phyloP scores from a whole-genome alignment of 768 basidiomycete species.

The Kwoniella pini region DNA sequence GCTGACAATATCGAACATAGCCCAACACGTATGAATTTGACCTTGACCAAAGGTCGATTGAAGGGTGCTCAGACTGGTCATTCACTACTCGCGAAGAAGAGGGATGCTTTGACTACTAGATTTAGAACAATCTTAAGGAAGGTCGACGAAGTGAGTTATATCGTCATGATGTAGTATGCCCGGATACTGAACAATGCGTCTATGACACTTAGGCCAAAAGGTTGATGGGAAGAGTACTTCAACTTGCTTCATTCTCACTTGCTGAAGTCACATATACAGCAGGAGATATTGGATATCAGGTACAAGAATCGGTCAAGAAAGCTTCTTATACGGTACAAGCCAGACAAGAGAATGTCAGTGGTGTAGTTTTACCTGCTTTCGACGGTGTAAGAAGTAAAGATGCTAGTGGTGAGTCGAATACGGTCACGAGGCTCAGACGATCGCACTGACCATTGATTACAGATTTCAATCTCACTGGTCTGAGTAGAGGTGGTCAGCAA shows the following conservation, averaged over 20 bases:
- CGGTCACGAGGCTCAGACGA: no score
- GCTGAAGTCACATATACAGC: conserved; percentile 98
- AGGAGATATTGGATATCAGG: conserved; percentile 90
- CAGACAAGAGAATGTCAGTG: conserved; percentile 96
- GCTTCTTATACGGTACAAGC: conserved; percentile 92
- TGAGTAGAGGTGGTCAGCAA: conserved; percentile 95
- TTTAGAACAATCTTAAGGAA: conserved; percentile 92
- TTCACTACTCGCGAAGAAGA: conserved; percentile 93
- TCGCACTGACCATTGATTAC: no score
- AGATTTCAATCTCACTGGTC: conserved; percentile 97
- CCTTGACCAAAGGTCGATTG: conserved; percentile 71
- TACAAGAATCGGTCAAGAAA: conserved; percentile 89
- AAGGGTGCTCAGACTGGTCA: conserved; percentile 95
- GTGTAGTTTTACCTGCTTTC: conserved; percentile 92
- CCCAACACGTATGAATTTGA: conserved; percentile 95
- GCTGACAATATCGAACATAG: conserved; percentile 53
- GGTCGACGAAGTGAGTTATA: conserved; percentile 82
- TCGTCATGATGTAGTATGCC: neutral
- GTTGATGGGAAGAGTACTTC: conserved; percentile 99
- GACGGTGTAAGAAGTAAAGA: conserved; percentile 74
- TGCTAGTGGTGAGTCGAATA: conserved; percentile 67
- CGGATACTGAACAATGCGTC: neutral
- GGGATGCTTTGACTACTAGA: conserved; percentile 90
- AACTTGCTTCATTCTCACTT: conserved; percentile 96
- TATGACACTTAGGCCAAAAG: conserved; percentile 74